Evolutionary conservation across 805 yeast genomes (phyloP), one percentile per base, ranked within the genome.

Genomic region (Starmerella stigmatis): DNA sequence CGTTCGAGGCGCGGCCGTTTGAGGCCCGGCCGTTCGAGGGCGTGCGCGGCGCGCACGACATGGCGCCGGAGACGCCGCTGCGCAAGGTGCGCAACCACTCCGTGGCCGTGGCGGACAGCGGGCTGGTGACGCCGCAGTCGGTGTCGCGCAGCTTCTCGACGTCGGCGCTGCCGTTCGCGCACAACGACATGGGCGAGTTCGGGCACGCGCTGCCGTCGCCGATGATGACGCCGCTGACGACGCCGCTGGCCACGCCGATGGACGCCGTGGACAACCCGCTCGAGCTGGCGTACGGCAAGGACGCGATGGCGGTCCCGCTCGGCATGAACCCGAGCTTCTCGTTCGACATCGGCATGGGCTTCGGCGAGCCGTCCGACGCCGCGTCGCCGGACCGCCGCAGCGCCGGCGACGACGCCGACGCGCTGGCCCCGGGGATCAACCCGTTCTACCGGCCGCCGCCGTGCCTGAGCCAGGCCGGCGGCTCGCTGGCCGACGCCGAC

Each of bases 371-470:
- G 31, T 3, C 38, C 13, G 32, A 31, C 33, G 19, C 20, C 22
- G 27, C 12, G 20, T 5, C 42, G 36, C 22, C 37, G 10, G 37
- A 13, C 25, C 16, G 32, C 31, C 16, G 31, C 21, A 12, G 37
- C 32, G 35, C 35, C 47, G 30, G 43, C 49, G 42, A 50, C 51
- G n/a, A 28, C 42, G 30, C 30, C 19, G 29, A 30, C 19, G 22
- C n/a, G 28, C 31, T 15, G 26, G 19, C 28, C 15, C 35, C 48
- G 13, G 63, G 63, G 30, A 53, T 56, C 40, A 62, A 62, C 46
- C 66, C 66, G 27, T 62, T 61, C 51, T 62, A 62, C 52, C 46
- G 54, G 45, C 63, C 62, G 17, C 58, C 62, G 8, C 30, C 61
- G 13, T 61, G 38, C 43, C 40, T 55, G 43, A 50, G 55, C 11